These are phyloP conservation scores for Fusarium coicis DNA, from an alignment of 2,329 filamentous ascomycete genomes.

Conservation along the genomic window DNA sequence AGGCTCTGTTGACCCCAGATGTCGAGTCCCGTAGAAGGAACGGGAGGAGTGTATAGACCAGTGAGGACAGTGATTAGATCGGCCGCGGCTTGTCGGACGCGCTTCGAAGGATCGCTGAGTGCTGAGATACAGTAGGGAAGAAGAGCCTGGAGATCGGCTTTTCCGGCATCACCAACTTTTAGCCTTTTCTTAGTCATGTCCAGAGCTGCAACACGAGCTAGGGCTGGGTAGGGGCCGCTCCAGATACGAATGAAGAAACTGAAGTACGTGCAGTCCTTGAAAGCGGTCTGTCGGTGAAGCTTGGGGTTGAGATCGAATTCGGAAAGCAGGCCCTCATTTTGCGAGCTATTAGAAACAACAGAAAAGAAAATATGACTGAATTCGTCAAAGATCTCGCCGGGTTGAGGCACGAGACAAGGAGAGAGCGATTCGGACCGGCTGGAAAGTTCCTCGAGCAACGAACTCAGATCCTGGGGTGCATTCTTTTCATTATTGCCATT, in stretches of 20 bases:
- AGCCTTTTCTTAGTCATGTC: constrained; percentile 70
- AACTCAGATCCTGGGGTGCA: constrained; percentile 52
- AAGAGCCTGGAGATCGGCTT: constrained; percentile 78
- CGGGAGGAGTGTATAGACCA: constrained; percentile 55
- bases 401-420: constrained; percentile 63
- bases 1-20: constrained; percentile 72
- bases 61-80: constrained; percentile 70
- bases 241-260: constrained; percentile 82
- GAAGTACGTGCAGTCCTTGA: constrained; percentile 73
- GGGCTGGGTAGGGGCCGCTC: constrained; percentile 75
- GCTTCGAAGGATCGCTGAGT: constrained; percentile 78
- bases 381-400: constrained; percentile 66
- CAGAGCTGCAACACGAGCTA: constrained; percentile 76
- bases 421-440: constrained; percentile 52
- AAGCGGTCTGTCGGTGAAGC: constrained; percentile 64
- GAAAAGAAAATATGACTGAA: constrained; percentile 69
- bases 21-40: constrained; percentile 53
- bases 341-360: constrained; percentile 58
- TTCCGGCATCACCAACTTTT: constrained; percentile 59
- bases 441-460: constrained; percentile 53
- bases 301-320: constrained; percentile 66
- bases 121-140: constrained; percentile 84
- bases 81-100: constrained; percentile 80
- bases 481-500: constrained; percentile 41
- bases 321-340: constrained; percentile 53